A percentile compares a stretch with the other conserved stretches of the same genome.
phyloP scores from a whole-genome alignment of 805 yeast species.

The Barnettozyma sp. region DNA sequence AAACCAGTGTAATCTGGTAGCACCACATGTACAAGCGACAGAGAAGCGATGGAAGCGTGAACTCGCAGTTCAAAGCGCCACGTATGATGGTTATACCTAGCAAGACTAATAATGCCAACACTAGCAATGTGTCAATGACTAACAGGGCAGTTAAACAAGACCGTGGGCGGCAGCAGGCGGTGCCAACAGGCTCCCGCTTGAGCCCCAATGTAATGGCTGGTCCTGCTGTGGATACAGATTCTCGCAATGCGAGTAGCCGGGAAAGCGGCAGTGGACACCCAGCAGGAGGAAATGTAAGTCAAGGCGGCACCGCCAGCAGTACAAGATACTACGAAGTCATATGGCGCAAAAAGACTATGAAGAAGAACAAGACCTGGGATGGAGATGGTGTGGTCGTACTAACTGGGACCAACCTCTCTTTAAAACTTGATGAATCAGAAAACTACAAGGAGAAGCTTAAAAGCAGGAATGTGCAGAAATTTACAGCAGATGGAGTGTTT shows the following conservation, averaged over 20 bases:
- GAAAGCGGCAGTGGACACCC: too few species aligned
- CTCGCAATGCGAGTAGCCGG: too few species aligned
- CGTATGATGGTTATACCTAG: too few species aligned
- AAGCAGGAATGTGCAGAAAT: conserved; percentile 15
- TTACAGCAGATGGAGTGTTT: conserved; percentile 35
- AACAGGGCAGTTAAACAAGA: too few species aligned
- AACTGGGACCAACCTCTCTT: conserved; percentile 24
- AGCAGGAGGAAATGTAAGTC: not conserved
- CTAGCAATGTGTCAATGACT: too few species aligned
- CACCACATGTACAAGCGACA: conserved; percentile 13
- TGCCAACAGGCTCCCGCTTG: too few species aligned
- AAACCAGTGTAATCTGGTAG: not conserved
- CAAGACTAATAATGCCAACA: not conserved
- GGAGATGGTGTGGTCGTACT: conserved; percentile 69
- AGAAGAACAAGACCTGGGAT: conserved; percentile 91
- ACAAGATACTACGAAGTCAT: conserved; percentile 19
- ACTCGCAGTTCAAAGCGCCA: conserved; percentile 15
- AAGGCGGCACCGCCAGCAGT: not conserved
- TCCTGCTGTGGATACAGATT: too few species aligned
- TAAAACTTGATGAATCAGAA: conserved; percentile 30
- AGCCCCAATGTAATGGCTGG: too few species aligned
- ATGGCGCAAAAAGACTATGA: conserved; percentile 56
- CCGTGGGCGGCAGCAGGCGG: too few species aligned
- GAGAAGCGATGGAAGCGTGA: conserved; percentile 4
- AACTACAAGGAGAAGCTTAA: conserved; percentile 25